Evolutionary conservation across 768 basidiomycete species (phyloP).

Genomic region (Auriscalpium vulgare): DNA sequence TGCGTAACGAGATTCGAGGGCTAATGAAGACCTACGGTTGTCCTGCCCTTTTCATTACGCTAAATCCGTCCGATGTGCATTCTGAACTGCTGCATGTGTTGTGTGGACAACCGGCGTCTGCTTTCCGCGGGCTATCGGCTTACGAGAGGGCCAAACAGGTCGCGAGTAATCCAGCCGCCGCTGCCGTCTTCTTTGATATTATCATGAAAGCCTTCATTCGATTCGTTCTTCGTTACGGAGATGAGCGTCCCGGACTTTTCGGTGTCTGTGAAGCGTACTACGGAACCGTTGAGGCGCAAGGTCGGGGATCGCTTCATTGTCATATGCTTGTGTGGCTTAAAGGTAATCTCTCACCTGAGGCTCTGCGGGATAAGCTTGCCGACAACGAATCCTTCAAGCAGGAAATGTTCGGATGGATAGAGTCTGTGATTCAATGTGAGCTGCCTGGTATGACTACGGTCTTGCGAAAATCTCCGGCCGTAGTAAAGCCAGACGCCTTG

Average conservation of each 20-base stretch:
- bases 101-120: constrained; percentile 27
- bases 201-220: constrained; percentile 31
- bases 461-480: background rate
- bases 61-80: constrained; percentile 34
- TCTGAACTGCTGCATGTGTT: constrained; percentile 35
- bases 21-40: background rate
- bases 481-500: background rate
- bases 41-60: background rate
- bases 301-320: constrained; percentile 30
- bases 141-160: constrained; percentile 25
- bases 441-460: background rate
- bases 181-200: constrained; percentile 33
- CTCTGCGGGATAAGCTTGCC: background rate
- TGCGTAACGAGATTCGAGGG: background rate
- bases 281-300: constrained; percentile 34
- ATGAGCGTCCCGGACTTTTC: constrained; percentile 22
- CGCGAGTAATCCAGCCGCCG: constrained; percentile 32
- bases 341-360: background rate
- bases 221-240: constrained; percentile 8
- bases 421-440: background rate
- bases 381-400: background rate
- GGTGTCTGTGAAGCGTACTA: constrained; percentile 29
- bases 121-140: constrained; percentile 23
- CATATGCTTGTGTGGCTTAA: constrained; percentile 22
- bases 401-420: background rate